A percentile compares a stretch with the other conserved stretches of the same genome.
Evolutionary conservation across 352 stramenopile species (phyloP).

Genomic region (Elongisporangium prolatum): DNA sequence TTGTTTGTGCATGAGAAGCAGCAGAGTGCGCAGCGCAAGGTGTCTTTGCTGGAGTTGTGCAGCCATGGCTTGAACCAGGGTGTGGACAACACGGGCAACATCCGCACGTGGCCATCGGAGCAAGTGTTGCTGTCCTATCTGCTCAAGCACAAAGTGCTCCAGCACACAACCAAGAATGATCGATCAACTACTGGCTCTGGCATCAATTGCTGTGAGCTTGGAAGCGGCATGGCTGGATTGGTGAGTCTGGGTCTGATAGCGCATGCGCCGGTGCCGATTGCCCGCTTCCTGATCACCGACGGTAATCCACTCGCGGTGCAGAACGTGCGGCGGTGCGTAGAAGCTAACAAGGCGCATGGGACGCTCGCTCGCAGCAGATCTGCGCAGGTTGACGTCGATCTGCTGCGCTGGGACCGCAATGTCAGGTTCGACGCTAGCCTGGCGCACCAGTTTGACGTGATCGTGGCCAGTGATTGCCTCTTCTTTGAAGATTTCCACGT

Average conservation of each 20-base stretch:
- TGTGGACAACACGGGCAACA: slow-evolving; percentile 88
- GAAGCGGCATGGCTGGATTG: slow-evolving; percentile 73
- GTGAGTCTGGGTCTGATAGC: slow-evolving; percentile 56
- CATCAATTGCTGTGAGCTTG: slow-evolving; percentile 65
- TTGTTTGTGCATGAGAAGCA: slow-evolving; percentile 72
- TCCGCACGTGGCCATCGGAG: slow-evolving; percentile 82
- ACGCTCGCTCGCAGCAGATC: slow-evolving; percentile 5
- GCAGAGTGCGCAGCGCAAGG: slow-evolving; percentile 27
- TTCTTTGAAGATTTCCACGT: slow-evolving; percentile 87
- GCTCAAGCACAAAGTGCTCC: slow-evolving; percentile 31
- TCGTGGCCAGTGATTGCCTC: slow-evolving; percentile 81
- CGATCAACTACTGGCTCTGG: slow-evolving; percentile 1
- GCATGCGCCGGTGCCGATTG: slow-evolving; percentile 33
- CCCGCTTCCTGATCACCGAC: slow-evolving; percentile 59
- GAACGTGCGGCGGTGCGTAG: slow-evolving; percentile 59
- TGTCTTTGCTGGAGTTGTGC: slow-evolving; percentile 60
- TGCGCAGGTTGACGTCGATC: slow-evolving; percentile 16
- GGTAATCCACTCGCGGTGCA: slow-evolving; percentile 64
- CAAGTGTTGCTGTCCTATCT: slow-evolving; percentile 66
- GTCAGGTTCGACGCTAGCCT: slow-evolving; percentile 16
- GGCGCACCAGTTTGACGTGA: slow-evolving; percentile 63
- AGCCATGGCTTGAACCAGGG: slow-evolving; percentile 74
- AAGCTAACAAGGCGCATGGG: slow-evolving; percentile 39
- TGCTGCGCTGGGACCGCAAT: slow-evolving; percentile 71
- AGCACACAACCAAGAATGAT: slow-evolving; percentile 7